Conservation (phyloP, 805 yeast species). For the Hanseniaspora taiwanica region DNA sequence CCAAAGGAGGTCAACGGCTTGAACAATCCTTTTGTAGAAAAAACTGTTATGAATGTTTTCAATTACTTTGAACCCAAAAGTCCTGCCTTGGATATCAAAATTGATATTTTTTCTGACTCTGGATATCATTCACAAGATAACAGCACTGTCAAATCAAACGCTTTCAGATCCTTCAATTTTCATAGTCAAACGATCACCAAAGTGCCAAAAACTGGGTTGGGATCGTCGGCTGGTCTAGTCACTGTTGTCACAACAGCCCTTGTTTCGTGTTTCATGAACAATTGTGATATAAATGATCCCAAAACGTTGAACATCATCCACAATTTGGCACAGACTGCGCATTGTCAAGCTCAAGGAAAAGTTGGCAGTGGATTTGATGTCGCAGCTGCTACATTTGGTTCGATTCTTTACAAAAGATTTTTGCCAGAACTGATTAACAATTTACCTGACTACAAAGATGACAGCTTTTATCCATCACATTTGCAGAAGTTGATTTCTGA, state of each 20-base stretch:
- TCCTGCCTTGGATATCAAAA: conserved; percentile 22
- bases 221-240: conserved; percentile 90
- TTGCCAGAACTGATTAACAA: conserved; percentile 36
- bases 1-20: conserved; percentile 22
- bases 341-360: conserved; percentile 88
- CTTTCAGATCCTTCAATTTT: conserved; percentile 36
- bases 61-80: conserved; percentile 29
- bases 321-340: conserved; percentile 78
- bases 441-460: conserved; percentile 20
- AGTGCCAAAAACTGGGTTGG: conserved; percentile 89
- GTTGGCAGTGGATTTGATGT: conserved; percentile 97
- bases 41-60: conserved; percentile 43
- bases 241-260: conserved; percentile 66
- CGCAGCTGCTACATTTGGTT: conserved; percentile 89
- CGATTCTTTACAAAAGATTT: conserved; percentile 71
- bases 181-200: conserved; percentile 48
- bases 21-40: conserved; percentile 62
- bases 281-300: conserved; percentile 20
- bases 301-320: conserved; percentile 37
- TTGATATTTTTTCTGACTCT: conserved; percentile 70
- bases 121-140: conserved; percentile 74
- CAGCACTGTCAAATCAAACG: conserved; percentile 26
- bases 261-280: conserved; percentile 30
- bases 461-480: conserved; percentile 16
- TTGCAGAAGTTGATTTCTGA: conserved; percentile 28